Base-by-base conservation (phyloP, 768 basidiomycete species). In the Lentinula raphanica region DNA sequence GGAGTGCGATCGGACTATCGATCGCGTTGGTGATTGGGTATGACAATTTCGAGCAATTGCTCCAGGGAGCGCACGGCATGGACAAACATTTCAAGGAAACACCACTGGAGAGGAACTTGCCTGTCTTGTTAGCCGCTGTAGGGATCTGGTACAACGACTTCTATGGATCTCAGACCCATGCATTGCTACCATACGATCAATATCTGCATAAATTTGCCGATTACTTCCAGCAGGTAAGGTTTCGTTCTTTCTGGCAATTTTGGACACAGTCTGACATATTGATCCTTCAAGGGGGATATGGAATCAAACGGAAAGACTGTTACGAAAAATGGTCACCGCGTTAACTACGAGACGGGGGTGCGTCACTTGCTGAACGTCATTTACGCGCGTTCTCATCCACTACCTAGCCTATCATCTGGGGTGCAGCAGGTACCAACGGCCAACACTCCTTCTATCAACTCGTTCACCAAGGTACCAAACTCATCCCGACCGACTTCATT, bases 401-500 rank as follows among this genome's bases (percentile, higher is more conserved):
- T 56, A 57, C 12, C 12, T 64, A 94, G 88, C 96, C 97, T 13
- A 98, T 99, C 76, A 91, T 98, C 72, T 99, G 97, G 97, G 97
- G 96, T 64, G 95, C 95, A 9, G 88, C 92, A 0, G 97, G 96
- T 42, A 98, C 97, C 38, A 98, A 98, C 73, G 97, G 96, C 58
- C 96, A 98, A 72, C 97, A 99, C 77, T 98, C 97, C 8, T 98
- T 99, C 84, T 99, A 99, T 78, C 96, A 98, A 74, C 89, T 98
- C 62, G 79, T 95, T 21, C 93, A 95, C 74, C 94, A 94, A 71
- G 93, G 93, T 51, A 95, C 93, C 39, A 96, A 94, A 76, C 70
- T 95, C 61, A 88, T 95, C 64, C 94, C 94, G 1, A 83, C 90
- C 48, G 94, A 97, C 71, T 96, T 96, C 79, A 78, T 97, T 63